Percentiles rank a stretch among this genome's conserved stretches.
Conservation (phyloP, 495 filamentous ascomycete genomes). For the Talaromyces ruber region DNA sequence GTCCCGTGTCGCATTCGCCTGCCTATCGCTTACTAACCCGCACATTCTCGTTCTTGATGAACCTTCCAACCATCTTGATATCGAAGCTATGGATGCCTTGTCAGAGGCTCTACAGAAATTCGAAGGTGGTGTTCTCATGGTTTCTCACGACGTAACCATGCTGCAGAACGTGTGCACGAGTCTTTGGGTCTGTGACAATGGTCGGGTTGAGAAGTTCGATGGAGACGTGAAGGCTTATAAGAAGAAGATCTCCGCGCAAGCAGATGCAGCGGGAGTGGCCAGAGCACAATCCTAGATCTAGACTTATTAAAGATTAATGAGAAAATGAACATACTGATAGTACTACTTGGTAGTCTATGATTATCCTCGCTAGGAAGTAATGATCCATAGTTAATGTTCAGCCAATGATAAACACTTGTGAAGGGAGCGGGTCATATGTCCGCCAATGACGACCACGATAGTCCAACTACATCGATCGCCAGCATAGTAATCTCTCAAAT, state of each 20-base stretch:
- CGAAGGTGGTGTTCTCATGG: slow-evolving; percentile 94
- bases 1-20: slow-evolving; percentile 94
- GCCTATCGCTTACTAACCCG: slow-evolving; percentile 82
- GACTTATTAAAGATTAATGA: background rate
- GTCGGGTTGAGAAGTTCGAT: slow-evolving; percentile 92
- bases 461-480: background rate
- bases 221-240: slow-evolving; percentile 97
- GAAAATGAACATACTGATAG: background rate
- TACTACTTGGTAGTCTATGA: background rate
- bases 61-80: slow-evolving; percentile 96
- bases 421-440: background rate
- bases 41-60: slow-evolving; percentile 98
- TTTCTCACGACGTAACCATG: slow-evolving; percentile 99
- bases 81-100: slow-evolving; percentile 98
- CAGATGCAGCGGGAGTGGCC: slow-evolving; percentile 75
- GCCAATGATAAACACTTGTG: background rate
- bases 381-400: background rate
- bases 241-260: slow-evolving; percentile 87
- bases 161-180: slow-evolving; percentile 88
- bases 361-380: background rate
- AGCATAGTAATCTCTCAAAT: background rate
- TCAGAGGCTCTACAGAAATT: slow-evolving; percentile 75
- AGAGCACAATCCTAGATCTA: slow-evolving; percentile 21
- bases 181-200: slow-evolving; percentile 94
- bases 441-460: background rate